Evolutionary conservation across 331 rosid genomes (phyloP).

Genomic region (Rosa hybrid): DNA sequence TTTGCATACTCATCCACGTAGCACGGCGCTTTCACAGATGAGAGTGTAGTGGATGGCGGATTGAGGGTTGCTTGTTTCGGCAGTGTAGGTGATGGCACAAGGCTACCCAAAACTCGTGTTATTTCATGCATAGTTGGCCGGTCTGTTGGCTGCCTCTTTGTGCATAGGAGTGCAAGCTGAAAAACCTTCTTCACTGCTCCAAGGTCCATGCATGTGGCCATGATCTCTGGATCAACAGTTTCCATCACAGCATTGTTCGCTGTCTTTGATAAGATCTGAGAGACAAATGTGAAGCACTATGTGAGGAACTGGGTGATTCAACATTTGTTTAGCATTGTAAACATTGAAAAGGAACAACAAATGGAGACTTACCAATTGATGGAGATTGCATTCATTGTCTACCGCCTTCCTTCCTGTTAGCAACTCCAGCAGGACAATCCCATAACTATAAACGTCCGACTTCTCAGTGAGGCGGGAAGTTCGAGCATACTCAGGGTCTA

Average conservation of each 20-base stretch:
- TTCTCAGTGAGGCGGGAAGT: slow-evolving; percentile 97
- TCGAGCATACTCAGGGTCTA: slow-evolving; percentile 97
- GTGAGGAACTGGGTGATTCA: slow-evolving; percentile 3
- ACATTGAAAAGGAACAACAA: background rate
- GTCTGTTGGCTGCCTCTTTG: slow-evolving; percentile 85
- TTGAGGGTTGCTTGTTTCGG: slow-evolving; percentile 52
- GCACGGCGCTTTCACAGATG: slow-evolving; percentile 64
- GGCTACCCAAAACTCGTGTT: slow-evolving; percentile 76
- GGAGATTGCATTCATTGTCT: slow-evolving; percentile 93
- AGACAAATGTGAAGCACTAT: slow-evolving; percentile 1
- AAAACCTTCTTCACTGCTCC: slow-evolving; percentile 85
- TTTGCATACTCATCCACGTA: slow-evolving; percentile 90
- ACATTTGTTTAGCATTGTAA: background rate
- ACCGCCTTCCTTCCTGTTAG: slow-evolving; percentile 97
- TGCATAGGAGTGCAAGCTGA: slow-evolving; percentile 92
- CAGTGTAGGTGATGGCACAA: slow-evolving; percentile 39
- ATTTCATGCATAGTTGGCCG: slow-evolving; percentile 98
- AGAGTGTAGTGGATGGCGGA: slow-evolving; percentile 34
- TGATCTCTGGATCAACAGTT: slow-evolving; percentile 77
- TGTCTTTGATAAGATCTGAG: slow-evolving; percentile 85
- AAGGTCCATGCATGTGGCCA: slow-evolving; percentile 76
- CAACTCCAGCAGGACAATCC: slow-evolving; percentile 90
- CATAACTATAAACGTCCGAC: slow-evolving; percentile 94
- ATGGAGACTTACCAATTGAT: slow-evolving; percentile 64
- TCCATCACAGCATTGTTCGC: slow-evolving; percentile 93